Conservation (phyloP, 306 rosid species). For the Pterocarpus macrocarpus region DNA sequence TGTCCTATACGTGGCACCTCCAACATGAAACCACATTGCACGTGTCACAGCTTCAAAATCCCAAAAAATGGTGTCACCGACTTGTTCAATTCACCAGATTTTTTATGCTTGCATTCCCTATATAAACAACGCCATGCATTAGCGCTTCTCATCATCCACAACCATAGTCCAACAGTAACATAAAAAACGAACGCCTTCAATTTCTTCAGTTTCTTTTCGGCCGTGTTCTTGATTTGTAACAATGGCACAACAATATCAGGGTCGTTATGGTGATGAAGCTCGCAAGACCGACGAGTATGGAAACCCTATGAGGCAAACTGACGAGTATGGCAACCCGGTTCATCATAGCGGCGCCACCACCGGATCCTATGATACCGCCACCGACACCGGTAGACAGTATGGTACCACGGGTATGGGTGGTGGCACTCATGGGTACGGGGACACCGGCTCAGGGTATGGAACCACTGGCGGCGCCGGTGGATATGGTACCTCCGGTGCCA, state of each 20-base stretch:
- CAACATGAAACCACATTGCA: background rate
- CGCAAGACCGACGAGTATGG: slow-evolving; percentile 37
- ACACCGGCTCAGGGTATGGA: background rate
- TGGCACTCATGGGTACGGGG: background rate
- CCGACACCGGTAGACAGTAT: background rate
- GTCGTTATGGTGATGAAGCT: background rate
- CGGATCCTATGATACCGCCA: background rate
- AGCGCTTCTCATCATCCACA: background rate
- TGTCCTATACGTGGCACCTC: background rate
- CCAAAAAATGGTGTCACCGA: background rate
- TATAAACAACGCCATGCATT: slow-evolving; percentile 15
- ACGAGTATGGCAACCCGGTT: slow-evolving; percentile 38
- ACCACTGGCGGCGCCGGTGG: background rate
- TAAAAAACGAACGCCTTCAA: background rate
- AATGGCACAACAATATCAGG: slow-evolving; percentile 39
- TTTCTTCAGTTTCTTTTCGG: background rate
- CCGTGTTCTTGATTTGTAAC: background rate
- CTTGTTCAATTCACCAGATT: background rate
- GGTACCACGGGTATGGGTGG: background rate
- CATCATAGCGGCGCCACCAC: background rate
- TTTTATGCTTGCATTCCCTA: background rate
- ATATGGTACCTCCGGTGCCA: slow-evolving; percentile 3
- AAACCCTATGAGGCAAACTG: slow-evolving; percentile 39
- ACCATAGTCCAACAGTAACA: background rate
- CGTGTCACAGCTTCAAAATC: background rate